Conservation (phyloP, 2,329 filamentous ascomycete genomes). For the Talaromyces sp. region DNA sequence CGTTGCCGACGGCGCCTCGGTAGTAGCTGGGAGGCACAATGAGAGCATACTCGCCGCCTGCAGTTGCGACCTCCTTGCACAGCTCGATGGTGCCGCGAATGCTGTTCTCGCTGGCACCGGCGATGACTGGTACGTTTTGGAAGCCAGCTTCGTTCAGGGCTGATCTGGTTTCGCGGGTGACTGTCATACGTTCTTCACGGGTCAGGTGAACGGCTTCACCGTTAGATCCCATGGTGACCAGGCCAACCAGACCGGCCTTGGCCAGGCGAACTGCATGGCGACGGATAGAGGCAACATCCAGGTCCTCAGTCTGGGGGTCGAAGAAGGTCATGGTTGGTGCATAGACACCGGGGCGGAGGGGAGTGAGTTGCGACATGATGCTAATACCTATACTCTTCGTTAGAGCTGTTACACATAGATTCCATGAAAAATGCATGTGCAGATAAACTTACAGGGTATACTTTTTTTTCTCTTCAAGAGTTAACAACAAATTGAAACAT, state of each 20-base stretch:
- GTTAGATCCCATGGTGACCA: slow-evolving; percentile 88
- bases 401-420: not conserved
- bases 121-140: slow-evolving; percentile 73
- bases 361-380: slow-evolving; percentile 46
- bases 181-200: slow-evolving; percentile 72
- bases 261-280: slow-evolving; percentile 78
- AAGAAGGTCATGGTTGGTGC: slow-evolving; percentile 92
- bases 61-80: slow-evolving; percentile 65
- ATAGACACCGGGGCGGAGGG: slow-evolving; percentile 80
- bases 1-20: slow-evolving; percentile 70
- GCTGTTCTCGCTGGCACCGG: slow-evolving; percentile 79
- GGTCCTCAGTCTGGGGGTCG: slow-evolving; percentile 77
- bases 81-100: slow-evolving; percentile 79
- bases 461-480: not conserved
- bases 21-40: slow-evolving; percentile 84
- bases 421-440: too few relatives aligned
- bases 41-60: slow-evolving; percentile 78
- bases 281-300: slow-evolving; percentile 78
- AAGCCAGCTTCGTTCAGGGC: slow-evolving; percentile 82
- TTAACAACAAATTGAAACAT: not conserved
- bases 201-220: slow-evolving; percentile 86
- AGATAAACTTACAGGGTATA: not conserved
- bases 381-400: not conserved
- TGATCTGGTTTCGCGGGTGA: slow-evolving; percentile 77
- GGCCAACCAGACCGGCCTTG: slow-evolving; percentile 74